phyloP scores from a whole-genome alignment of 768 basidiomycete genomes.

The Lentinula sp. region DNA sequence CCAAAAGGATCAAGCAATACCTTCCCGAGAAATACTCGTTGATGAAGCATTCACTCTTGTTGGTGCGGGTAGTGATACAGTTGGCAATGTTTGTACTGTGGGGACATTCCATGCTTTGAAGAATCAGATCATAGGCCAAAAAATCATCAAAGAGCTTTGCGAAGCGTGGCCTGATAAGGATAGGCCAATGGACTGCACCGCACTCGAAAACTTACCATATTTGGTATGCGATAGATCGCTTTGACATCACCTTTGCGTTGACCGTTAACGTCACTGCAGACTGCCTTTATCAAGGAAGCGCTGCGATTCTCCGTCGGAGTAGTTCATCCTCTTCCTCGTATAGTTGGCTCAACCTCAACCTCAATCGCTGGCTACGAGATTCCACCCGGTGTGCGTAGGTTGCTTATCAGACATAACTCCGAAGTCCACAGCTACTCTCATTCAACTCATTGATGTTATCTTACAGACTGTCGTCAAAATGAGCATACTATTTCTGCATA shows the following conservation, averaged over 20 bases:
- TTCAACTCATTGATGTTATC: neutral
- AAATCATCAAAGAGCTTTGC: slow-evolving; percentile 21
- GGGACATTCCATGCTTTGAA: slow-evolving; percentile 20
- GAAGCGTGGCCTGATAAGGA: slow-evolving; percentile 28
- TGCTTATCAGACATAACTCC: neutral
- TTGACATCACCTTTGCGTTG: slow-evolving; percentile 4
- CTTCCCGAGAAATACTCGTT: slow-evolving; percentile 12
- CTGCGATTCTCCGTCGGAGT: slow-evolving; percentile 36
- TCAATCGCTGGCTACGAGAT: slow-evolving; percentile 27
- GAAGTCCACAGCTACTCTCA: neutral
- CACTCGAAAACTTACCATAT: slow-evolving; percentile 30
- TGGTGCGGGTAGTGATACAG: slow-evolving; percentile 28
- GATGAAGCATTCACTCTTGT: slow-evolving; percentile 19
- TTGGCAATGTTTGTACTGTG: slow-evolving; percentile 19
- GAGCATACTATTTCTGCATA: slow-evolving; percentile 32
- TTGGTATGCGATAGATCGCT: slow-evolving; percentile 18
- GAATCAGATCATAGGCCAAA: slow-evolving; percentile 11
- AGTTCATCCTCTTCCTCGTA: slow-evolving; percentile 29
- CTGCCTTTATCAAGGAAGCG: slow-evolving; percentile 41
- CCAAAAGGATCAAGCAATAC: neutral
- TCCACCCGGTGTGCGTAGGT: slow-evolving; percentile 30
- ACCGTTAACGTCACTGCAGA: slow-evolving; percentile 22
- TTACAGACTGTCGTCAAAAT: slow-evolving; percentile 36
- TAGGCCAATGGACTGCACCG: slow-evolving; percentile 17
- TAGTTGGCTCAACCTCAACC: slow-evolving; percentile 27